Percentiles rank a stretch among this genome's conserved stretches.
Evolutionary conservation across 75 land plant species (phyloP).

Genomic region (Larix kaempferi): DNA sequence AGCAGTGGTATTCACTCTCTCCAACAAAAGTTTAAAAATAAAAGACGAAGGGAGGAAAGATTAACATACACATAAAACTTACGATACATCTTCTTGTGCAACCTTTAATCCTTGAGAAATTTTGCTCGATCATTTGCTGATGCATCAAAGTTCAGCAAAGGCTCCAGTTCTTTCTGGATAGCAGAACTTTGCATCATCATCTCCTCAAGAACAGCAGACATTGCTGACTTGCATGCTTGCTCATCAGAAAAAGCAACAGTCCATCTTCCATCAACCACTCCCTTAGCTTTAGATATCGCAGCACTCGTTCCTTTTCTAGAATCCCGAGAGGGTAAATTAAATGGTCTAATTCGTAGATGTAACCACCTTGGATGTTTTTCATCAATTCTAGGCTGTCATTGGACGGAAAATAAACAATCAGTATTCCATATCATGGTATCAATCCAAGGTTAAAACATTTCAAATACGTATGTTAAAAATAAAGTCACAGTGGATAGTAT

Average conservation of each 20-base stretch:
- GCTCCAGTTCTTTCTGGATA: constrained; percentile 49
- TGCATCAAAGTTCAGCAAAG: constrained; percentile 38
- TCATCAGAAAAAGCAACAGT: constrained; percentile 91
- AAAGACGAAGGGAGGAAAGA: neutral
- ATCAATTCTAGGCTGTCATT: constrained; percentile 81
- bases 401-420: neutral
- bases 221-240: constrained; percentile 65
- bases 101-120: neutral
- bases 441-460: neutral
- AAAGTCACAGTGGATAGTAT: neutral
- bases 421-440: neutral
- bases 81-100: neutral
- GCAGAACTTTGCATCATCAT: constrained; percentile 40
- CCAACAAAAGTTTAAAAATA: neutral
- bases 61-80: neutral
- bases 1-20: neutral
- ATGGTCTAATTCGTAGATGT: constrained; percentile 85
- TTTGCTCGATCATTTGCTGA: neutral
- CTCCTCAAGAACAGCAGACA: constrained; percentile 57
- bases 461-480: neutral
- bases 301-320: constrained; percentile 18
- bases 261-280: constrained; percentile 91
- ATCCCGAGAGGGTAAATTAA: constrained; percentile 51
- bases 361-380: constrained; percentile 89
- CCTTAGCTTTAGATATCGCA: constrained; percentile 33